phyloP scores from a whole-genome alignment of 805 yeast species.

The Komagataella pastoris region DNA sequence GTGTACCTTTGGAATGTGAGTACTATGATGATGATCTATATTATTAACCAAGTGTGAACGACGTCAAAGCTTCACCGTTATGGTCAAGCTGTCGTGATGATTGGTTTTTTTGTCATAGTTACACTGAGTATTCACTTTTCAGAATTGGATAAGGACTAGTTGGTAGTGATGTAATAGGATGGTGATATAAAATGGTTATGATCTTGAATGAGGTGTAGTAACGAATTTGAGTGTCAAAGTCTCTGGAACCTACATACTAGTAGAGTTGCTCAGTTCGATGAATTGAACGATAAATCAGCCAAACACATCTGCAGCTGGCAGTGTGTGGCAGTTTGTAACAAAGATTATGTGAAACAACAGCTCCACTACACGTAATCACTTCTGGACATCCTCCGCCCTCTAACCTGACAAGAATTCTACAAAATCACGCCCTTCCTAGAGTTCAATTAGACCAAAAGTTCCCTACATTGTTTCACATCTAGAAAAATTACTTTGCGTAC shows the following conservation, averaged over 20 bases:
- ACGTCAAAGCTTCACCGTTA: conserved; percentile 33
- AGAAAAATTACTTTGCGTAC: neutral
- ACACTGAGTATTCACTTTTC: conserved; percentile 22
- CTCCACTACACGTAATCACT: no score
- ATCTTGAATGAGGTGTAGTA: neutral
- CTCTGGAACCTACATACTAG: no score
- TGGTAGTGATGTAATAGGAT: neutral
- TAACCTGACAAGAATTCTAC: no score
- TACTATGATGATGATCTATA: neutral
- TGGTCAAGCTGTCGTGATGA: conserved; percentile 42
- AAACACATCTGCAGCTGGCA: no score
- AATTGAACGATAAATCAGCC: no score
- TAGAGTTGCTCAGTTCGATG: no score
- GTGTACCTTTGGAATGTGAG: neutral
- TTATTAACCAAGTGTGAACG: conserved; percentile 5
- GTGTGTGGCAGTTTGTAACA: no score
- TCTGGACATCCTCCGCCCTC: no score
- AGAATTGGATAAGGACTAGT: neutral
- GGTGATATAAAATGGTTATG: neutral
- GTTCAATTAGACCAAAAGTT: neutral
- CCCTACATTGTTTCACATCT: neutral
- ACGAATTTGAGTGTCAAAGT: no score
- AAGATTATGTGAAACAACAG: no score
- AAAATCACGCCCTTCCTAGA: neutral
- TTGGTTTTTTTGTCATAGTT: conserved; percentile 64